Evolutionary conservation across 768 basidiomycete genomes (phyloP).

Genomic region (Termitomyces sp.): DNA sequence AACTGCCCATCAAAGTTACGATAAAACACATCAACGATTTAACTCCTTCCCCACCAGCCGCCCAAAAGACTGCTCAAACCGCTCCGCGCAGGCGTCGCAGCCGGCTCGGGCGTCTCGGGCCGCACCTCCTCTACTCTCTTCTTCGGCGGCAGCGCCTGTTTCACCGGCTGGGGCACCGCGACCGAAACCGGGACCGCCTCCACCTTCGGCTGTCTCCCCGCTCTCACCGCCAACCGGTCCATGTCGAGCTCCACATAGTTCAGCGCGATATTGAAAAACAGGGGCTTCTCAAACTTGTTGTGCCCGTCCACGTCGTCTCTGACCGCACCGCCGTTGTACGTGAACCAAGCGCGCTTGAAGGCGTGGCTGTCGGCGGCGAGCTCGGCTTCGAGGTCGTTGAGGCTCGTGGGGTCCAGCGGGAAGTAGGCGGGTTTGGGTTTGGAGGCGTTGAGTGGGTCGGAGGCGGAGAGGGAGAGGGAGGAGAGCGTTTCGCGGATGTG

Average conservation of each 20-base stretch:
- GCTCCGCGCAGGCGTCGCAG: slow-evolving; percentile 31
- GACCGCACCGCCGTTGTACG: slow-evolving; percentile 62
- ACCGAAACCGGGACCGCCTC: slow-evolving; percentile 13
- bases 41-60: slow-evolving; percentile 74
- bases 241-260: slow-evolving; percentile 89
- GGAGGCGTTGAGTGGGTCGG: slow-evolving; percentile 38
- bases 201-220: slow-evolving; percentile 44
- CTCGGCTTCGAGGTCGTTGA: slow-evolving; percentile 48
- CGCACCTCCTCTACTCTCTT: slow-evolving; percentile 53
- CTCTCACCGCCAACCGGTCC: slow-evolving; percentile 64
- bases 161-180: slow-evolving; percentile 6
- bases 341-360: slow-evolving; percentile 75
- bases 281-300: slow-evolving; percentile 61
- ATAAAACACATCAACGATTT: neutral
- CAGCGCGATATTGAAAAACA: slow-evolving; percentile 92
- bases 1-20: neutral
- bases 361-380: slow-evolving; percentile 40
- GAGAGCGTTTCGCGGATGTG: slow-evolving; percentile 70
- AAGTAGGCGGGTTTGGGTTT: slow-evolving; percentile 46
- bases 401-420: slow-evolving; percentile 35
- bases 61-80: slow-evolving; percentile 67
- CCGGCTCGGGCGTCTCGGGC: slow-evolving; percentile 45
- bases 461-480: slow-evolving; percentile 38
- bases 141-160: slow-evolving; percentile 44
- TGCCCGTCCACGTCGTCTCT: slow-evolving; percentile 35